phyloP scores from a whole-genome alignment of 1,139 yeast genomes.

The Pneumocystis murina region DNA sequence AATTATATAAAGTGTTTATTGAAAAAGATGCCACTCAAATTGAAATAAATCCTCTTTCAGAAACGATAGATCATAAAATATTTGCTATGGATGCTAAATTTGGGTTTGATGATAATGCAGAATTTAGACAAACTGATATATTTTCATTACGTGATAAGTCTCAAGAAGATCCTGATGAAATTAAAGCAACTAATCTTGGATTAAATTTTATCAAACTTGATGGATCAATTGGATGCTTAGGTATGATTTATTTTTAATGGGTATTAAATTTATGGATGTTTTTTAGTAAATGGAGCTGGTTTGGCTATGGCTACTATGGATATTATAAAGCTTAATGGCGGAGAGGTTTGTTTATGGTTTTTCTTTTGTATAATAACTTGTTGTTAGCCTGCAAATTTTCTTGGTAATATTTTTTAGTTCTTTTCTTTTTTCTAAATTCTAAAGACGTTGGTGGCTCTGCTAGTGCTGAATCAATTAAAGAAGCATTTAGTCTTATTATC shows the following conservation, averaged over 20 bases:
- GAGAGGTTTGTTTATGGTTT: constrained; percentile 32
- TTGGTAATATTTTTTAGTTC: constrained; percentile 21
- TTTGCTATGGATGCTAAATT: constrained; percentile 99
- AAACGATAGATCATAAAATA: constrained; percentile 78
- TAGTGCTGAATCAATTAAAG: constrained; percentile 93
- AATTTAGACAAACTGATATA: constrained; percentile 87
- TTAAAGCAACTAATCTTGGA: constrained; percentile 76
- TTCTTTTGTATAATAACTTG: background rate
- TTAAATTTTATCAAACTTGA: constrained; percentile 93
- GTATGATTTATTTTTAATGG: background rate
- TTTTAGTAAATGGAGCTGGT: constrained; percentile 90
- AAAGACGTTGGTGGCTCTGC: constrained; percentile 99
- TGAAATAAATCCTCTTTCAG: constrained; percentile 95
- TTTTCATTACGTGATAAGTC: constrained; percentile 92
- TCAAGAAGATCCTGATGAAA: constrained; percentile 97
- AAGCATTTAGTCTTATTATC: constrained; percentile 86
- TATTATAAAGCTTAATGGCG: constrained; percentile 94
- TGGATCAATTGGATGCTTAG: constrained; percentile 92
- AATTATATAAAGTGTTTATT: constrained; percentile 71
- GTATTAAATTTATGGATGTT: background rate
- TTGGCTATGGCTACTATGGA: constrained; percentile 99
- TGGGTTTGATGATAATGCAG: constrained; percentile 92
- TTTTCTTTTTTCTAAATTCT: background rate
- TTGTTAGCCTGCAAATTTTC: constrained; percentile 75
- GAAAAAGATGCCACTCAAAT: constrained; percentile 96